phyloP scores from a whole-genome alignment of 495 filamentous ascomycete genomes.

The Evansstolkia leycettana region DNA sequence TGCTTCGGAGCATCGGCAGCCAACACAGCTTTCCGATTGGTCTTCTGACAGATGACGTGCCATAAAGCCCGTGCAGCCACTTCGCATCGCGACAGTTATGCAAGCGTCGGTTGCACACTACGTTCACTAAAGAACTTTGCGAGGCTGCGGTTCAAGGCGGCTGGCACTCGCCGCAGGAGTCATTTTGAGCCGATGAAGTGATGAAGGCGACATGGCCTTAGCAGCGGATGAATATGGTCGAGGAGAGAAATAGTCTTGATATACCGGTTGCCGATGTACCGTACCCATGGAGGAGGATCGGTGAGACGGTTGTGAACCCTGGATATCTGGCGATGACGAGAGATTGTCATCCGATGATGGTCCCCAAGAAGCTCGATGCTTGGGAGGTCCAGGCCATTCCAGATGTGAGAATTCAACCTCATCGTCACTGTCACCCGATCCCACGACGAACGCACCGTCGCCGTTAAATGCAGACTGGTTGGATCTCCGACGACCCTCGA shows the following conservation, averaged over 20 bases:
- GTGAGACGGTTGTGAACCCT: background rate
- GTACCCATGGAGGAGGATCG: background rate
- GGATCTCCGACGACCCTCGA: background rate
- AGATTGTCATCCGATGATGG: conserved; percentile 3
- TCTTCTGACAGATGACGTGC: no score
- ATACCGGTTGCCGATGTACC: background rate
- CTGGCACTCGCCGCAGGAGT: background rate
- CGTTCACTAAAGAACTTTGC: no score
- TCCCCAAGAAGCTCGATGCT: conserved; percentile 9
- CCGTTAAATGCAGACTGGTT: conserved; percentile 6
- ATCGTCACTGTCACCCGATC: conserved; percentile 17
- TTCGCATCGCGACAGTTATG: no score
- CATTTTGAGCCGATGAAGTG: background rate
- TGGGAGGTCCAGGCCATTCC: conserved; percentile 1
- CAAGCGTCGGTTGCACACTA: no score
- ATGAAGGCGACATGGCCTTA: background rate
- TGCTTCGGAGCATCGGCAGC: no score
- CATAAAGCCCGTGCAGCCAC: no score
- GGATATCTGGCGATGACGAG: background rate
- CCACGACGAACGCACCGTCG: conserved; percentile 7
- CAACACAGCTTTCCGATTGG: no score
- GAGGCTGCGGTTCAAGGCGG: background rate
- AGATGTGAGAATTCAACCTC: conserved; percentile 6
- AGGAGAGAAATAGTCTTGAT: background rate
- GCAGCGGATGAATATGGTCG: background rate